Conservation (phyloP, 2,329 filamentous ascomycete genomes). For the Colletotrichum spaethianum region DNA sequence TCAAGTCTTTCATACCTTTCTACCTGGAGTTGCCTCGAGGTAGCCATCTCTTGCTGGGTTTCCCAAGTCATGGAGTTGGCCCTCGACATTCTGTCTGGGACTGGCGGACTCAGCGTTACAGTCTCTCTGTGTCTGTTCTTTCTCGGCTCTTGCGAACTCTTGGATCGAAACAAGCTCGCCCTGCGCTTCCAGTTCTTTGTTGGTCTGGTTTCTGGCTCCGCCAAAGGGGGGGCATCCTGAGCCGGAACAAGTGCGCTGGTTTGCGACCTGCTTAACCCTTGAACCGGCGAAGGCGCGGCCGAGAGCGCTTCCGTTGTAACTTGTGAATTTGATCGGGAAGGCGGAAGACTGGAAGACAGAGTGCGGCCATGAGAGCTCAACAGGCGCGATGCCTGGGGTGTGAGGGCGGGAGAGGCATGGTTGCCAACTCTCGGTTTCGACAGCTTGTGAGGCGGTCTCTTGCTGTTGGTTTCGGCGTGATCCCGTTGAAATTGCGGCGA, state of each 20-base stretch:
- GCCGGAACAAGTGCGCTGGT: background rate
- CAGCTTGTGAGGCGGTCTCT: conserved; percentile 62
- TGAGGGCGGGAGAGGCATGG: conserved; percentile 48
- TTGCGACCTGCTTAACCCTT: conserved; percentile 18
- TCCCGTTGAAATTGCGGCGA: conserved; percentile 44
- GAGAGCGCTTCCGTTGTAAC: conserved; percentile 11
- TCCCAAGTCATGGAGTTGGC: conserved; percentile 43
- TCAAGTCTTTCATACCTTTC: conserved; percentile 31
- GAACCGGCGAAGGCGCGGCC: conserved; percentile 22
- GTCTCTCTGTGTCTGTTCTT: conserved; percentile 26
- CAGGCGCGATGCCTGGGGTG: conserved; percentile 53
- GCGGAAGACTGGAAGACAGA: conserved; percentile 47
- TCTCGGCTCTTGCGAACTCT: conserved; percentile 38
- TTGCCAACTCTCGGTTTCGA: conserved; percentile 64
- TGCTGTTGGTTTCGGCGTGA: conserved; percentile 44
- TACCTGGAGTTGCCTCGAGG: conserved; percentile 41
- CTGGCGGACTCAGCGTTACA: conserved; percentile 19
- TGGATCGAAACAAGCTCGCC: conserved; percentile 41
- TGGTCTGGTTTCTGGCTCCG: conserved; percentile 15
- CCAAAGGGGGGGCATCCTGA: background rate
- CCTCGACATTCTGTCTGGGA: conserved; percentile 38
- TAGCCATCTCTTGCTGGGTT: conserved; percentile 40
- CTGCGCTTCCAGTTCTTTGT: conserved; percentile 41
- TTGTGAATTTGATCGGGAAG: conserved; percentile 33
- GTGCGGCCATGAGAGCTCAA: conserved; percentile 53